Conservation (phyloP, 208 protist genomes). For the Acanthamoeba triangularis region DNA sequence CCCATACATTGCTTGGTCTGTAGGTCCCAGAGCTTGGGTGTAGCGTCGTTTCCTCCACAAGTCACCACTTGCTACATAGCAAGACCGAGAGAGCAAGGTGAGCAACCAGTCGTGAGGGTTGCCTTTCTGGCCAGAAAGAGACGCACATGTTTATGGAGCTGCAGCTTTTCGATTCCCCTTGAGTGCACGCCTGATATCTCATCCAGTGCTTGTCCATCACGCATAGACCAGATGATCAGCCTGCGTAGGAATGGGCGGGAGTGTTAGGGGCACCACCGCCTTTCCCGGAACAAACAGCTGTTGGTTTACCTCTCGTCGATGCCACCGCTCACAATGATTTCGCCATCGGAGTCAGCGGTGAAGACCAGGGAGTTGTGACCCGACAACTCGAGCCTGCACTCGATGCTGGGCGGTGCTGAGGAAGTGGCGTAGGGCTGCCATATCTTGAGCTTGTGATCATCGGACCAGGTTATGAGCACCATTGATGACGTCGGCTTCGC, state of each 20-base stretch:
- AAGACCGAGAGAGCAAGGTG: not conserved
- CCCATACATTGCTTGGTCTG: not conserved
- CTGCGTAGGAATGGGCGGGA: not conserved
- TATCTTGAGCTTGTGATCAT: not conserved
- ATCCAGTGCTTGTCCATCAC: not conserved
- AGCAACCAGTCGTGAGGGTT: not conserved
- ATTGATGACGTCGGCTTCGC: not conserved
- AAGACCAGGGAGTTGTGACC: conserved; percentile 7
- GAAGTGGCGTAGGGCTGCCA: not conserved
- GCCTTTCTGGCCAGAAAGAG: not conserved
- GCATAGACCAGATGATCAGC: not conserved
- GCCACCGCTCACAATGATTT: not conserved
- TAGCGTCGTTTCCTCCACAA: not conserved
- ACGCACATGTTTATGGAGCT: not conserved
- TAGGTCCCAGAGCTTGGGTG: not conserved
- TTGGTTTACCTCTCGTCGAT: not conserved
- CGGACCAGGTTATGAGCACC: not conserved
- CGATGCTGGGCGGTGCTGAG: not conserved
- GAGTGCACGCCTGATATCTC: not conserved
- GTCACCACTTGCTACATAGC: conserved; percentile 19
- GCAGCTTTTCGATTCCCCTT: not conserved
- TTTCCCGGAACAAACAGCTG: not conserved
- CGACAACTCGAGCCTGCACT: not conserved
- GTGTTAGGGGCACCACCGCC: not conserved
- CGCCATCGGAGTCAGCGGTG: not conserved